Base-by-base conservation (phyloP, 2,329 filamentous ascomycete species). In the Talaromyces sp. region DNA sequence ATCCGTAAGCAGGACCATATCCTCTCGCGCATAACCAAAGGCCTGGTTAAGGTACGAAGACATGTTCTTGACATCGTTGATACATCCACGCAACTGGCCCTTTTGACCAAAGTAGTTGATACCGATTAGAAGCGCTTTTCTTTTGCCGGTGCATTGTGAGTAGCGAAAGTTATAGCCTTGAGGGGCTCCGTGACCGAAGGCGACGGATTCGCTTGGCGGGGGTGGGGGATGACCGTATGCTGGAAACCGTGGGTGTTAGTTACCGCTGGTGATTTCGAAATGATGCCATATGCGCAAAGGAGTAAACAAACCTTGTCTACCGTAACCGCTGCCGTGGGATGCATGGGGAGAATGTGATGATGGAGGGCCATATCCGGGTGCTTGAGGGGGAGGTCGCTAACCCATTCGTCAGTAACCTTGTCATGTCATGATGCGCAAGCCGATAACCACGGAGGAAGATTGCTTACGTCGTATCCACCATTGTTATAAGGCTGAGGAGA, bases 21-120 rank as follows among this genome's bases (percentile, higher is more conserved):
- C 92, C 74, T 97, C 93, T 59, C 91, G 81, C 75, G 91, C 91
- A 74, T 97, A 97, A 31, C 89, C 89, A 73, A 95, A 97, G 69
- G 91, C 86, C 73, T 92, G 85, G 63, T 90, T 89, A 59, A 97
- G 79, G 70, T 96, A 97, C 52, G 83, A 82, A 21, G 91, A 96
- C 91, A 97, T 96, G 78, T 97, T 97, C 76, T 92, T 89, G 43
- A 97, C 93, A 71, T 97, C 93, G 70, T 97, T 97, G 79, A 97
- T 97, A 70, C 93, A 97, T 46, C 93, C 93, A 59, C 91, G 82
- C 50, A 97, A 80, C 78, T 97, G 89, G 28, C 92, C 92, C 59
- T 89, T 85, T 76, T 97, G 92, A 53, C 89, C 87, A 70, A 97
- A 97, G 76, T 97, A 97, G 77, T 97, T 97, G 79, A 97, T 96